These are phyloP conservation scores for Aspergillus brunneoviolaceus DNA, from an alignment of 2,329 filamentous ascomycete species.

Conservation along the genomic window DNA sequence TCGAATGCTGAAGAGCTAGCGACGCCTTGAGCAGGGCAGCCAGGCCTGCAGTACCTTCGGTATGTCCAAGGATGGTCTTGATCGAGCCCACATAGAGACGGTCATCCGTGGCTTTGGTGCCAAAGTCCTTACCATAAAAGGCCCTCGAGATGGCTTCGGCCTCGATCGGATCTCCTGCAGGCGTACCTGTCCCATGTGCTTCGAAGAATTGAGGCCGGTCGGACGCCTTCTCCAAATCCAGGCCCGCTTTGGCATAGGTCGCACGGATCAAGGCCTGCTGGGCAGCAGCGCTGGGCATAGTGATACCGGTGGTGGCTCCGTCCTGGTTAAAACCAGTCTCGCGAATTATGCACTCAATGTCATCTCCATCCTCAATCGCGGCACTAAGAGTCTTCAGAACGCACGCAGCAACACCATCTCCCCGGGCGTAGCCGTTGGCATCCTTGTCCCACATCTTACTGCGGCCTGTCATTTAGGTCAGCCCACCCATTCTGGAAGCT, in stretches of 20 bases:
- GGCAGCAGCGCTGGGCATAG: conserved; percentile 36
- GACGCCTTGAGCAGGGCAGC: conserved; percentile 3
- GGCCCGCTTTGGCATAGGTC: conserved; percentile 35
- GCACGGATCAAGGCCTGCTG: conserved; percentile 42
- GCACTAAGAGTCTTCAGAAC: conserved; percentile 5
- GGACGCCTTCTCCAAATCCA: background rate
- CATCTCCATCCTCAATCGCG: conserved; percentile 4
- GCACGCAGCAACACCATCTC: conserved; percentile 5
- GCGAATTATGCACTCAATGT: conserved; percentile 7
- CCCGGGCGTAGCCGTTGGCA: conserved; percentile 11
- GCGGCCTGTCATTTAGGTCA: no score
- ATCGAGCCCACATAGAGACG: no score
- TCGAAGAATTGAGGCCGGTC: conserved; percentile 40
- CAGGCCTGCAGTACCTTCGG: no score
- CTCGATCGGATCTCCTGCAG: conserved; percentile 58
- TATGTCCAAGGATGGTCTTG: no score
- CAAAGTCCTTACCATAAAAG: conserved; percentile 21
- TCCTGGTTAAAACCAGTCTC: conserved; percentile 40
- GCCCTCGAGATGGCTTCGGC: conserved; percentile 47
- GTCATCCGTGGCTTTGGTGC: background rate
- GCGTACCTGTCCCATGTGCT: conserved; percentile 59
- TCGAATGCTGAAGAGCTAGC: conserved; percentile 3
- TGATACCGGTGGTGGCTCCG: conserved; percentile 36
- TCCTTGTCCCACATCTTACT: conserved; percentile 22
- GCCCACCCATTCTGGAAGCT: no score